A percentile compares a stretch with the other conserved stretches of the same genome.
Conservation (phyloP, 2,329 filamentous ascomycete species). For the Diaporthe nobilis region DNA sequence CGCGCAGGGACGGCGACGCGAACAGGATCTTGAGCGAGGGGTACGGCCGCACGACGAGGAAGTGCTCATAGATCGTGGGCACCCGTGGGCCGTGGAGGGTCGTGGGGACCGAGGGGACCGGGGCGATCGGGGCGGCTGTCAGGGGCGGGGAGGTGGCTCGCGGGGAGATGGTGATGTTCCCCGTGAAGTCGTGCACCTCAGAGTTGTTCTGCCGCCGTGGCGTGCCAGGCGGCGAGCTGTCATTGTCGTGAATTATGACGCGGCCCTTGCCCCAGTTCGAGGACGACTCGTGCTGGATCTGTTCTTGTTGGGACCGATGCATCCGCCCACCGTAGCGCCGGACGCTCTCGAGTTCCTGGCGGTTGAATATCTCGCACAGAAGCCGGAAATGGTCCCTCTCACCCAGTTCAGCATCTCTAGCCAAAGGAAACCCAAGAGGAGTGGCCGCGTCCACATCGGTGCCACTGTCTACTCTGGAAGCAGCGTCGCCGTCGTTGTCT, state of each 20-base stretch:
- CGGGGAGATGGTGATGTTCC: conserved; percentile 26
- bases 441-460: conserved; percentile 6
- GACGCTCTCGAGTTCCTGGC: conserved; percentile 75
- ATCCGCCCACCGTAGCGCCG: conserved; percentile 74
- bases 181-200: conserved; percentile 29
- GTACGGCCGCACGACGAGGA: conserved; percentile 75
- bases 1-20: conserved; percentile 75
- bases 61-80: conserved; percentile 67
- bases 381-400: conserved; percentile 72
- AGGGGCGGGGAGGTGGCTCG: conserved; percentile 2
- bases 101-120: background rate
- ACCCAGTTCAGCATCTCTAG: background rate
- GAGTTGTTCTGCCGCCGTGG: conserved; percentile 29
- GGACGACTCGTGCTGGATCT: conserved; percentile 45
- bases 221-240: conserved; percentile 41
- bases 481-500: background rate
- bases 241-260: conserved; percentile 51
- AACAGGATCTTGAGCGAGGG: conserved; percentile 78
- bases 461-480: conserved; percentile 12
- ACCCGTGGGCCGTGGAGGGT: conserved; percentile 10
- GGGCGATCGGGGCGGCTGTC: background rate
- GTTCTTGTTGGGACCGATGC: conserved; percentile 65
- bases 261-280: conserved; percentile 59
- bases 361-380: conserved; percentile 79
- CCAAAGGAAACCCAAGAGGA: background rate